Percentiles rank a stretch among this genome's conserved stretches.
Conservation (phyloP, 805 yeast genomes). For the Kodamaea kakaduensis region DNA sequence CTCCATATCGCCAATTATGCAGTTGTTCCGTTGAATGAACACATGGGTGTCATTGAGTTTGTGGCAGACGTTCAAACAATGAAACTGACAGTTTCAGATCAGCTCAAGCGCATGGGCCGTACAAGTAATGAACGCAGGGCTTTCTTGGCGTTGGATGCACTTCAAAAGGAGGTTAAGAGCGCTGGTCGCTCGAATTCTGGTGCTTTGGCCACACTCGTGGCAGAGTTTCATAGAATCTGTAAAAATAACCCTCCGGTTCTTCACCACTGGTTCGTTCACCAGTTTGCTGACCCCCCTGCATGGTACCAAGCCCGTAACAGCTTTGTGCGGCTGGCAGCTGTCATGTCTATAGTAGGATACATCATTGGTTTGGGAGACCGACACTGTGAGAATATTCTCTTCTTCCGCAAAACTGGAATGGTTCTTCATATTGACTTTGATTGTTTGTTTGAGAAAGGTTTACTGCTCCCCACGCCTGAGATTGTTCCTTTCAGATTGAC, state of each 20-base stretch:
- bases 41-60: constrained; percentile 88
- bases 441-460: constrained; percentile 86
- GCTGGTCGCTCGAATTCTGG: constrained; percentile 13
- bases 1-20: constrained; percentile 76
- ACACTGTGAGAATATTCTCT: constrained; percentile 86
- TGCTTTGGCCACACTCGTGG: constrained; percentile 18
- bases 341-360: constrained; percentile 96
- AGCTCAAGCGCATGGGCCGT: constrained; percentile 20
- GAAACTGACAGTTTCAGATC: constrained; percentile 46
- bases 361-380: constrained; percentile 83
- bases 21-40: constrained; percentile 82
- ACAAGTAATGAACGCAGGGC: constrained; percentile 22
- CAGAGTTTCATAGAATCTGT: constrained; percentile 24
- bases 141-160: constrained; percentile 21
- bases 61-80: constrained; percentile 73
- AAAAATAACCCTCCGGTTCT: constrained; percentile 61
- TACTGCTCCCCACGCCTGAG: constrained; percentile 76
- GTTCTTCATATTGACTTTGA: constrained; percentile 95
- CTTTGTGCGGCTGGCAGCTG: constrained; percentile 80
- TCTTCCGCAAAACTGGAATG: constrained; percentile 70
- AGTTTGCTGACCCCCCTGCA: constrained; percentile 80
- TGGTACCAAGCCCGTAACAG: constrained; percentile 81
- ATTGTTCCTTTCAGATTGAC: constrained; percentile 92
- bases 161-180: constrained; percentile 19
- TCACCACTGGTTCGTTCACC: constrained; percentile 82